A percentile compares a stretch with the other conserved stretches of the same genome.
Evolutionary conservation across 2,329 filamentous ascomycete genomes (phyloP).

Genomic region (Elsinoe arachidis): DNA sequence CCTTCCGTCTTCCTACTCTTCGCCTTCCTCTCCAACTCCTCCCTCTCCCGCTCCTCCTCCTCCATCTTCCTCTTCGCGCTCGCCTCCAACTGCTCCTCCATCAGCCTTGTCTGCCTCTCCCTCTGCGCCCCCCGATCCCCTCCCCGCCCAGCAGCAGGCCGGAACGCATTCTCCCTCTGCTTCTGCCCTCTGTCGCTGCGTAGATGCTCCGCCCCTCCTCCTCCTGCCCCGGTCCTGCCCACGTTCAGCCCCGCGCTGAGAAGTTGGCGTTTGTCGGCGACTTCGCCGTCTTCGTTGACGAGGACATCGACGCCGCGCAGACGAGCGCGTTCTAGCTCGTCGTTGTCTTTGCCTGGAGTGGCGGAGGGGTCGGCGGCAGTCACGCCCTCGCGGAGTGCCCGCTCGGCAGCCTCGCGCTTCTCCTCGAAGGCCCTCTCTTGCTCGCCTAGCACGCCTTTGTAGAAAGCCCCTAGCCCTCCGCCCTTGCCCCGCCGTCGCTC

Average conservation of each 20-base stretch:
- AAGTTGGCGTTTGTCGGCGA: slow-evolving; percentile 76
- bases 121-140: slow-evolving; percentile 53
- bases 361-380: slow-evolving; percentile 21
- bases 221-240: neutral
- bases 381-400: slow-evolving; percentile 29
- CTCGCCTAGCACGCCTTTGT: slow-evolving; percentile 62
- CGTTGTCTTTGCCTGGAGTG: slow-evolving; percentile 22
- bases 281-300: slow-evolving; percentile 73
- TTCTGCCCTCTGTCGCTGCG: slow-evolving; percentile 9
- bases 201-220: slow-evolving; percentile 32
- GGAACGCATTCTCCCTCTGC: slow-evolving; percentile 20
- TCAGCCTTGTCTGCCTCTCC: slow-evolving; percentile 68
- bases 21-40: slow-evolving; percentile 53
- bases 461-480: slow-evolving; percentile 61
- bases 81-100: slow-evolving; percentile 68
- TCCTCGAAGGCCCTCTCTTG: slow-evolving; percentile 63
- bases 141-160: slow-evolving; percentile 18
- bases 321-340: slow-evolving; percentile 60
- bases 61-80: slow-evolving; percentile 63
- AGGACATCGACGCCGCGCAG: slow-evolving; percentile 55
- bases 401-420: slow-evolving; percentile 56
- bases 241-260: slow-evolving; percentile 69
- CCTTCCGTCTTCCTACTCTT: slow-evolving; percentile 72
- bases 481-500: slow-evolving; percentile 54
- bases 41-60: slow-evolving; percentile 57